Base-by-base conservation (phyloP, 148 eudicot species). In the Rhododendron griersonianum region DNA sequence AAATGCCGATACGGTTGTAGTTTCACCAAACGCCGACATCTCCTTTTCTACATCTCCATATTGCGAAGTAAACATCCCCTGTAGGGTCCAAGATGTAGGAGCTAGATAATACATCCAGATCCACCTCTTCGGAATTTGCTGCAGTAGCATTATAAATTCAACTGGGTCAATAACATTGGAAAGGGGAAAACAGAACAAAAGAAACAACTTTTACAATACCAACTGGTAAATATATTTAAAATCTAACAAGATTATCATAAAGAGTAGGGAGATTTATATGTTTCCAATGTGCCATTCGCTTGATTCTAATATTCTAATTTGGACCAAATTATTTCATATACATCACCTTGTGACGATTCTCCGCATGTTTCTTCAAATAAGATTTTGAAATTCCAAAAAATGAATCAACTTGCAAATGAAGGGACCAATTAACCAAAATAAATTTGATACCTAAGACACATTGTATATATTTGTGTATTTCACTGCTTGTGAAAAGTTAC, bases 1-100 rank as follows among this genome's bases (percentile, higher is more conserved):
- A 83, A 91, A 91, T 16, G 88, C 81, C 74, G 91, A 84, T 10
- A 89, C 85, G 15, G 89, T 85, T 8, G 48, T 89, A 35, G 84
- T 69, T 83, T 73, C 63, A 19, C 87, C 91, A 80, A 86, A 88
- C 4, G 82, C 91, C 7, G 51, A 44, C 48, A 91, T 91, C 4
- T 14, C 4, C 35, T 82, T 50, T 28, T 28, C 37, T 69, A 69
- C 1, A 69, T 69, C 75, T 25, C 37, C 75, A 28, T 25, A 69
- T 69, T 69, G 75, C 6, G 82, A 80, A 51, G 82, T 80, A 48
- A 80, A 57, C 1, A 80, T 80, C 25, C 55, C 82, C 1, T 80
- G 28, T 10, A 44, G 61, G 14, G 57, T 44, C 59, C 82, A 80
- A 48, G 82, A 80, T 48, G 59, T 23, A 11, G 82, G 82, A 25